Conservation (phyloP, 345 rosid genomes). For the Cochlearia excelsa region DNA sequence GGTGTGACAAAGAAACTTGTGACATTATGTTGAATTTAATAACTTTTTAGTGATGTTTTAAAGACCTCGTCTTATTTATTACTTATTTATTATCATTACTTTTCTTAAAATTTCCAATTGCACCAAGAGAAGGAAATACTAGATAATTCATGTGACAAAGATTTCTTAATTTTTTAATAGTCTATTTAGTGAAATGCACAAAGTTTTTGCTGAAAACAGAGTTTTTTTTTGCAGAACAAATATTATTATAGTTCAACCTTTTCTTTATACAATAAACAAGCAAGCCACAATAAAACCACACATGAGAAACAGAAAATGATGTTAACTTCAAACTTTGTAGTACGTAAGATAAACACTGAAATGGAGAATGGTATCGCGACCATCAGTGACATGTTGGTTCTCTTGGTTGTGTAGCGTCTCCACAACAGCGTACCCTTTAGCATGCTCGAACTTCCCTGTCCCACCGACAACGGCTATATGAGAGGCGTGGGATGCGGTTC, state of each 20-base stretch:
- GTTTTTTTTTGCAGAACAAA: background rate
- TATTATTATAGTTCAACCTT: slow-evolving; percentile 1
- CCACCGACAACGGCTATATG: slow-evolving; percentile 77
- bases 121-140: no score
- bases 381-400: slow-evolving; percentile 73
- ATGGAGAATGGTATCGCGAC: slow-evolving; percentile 70
- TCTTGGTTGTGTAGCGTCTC: slow-evolving; percentile 55
- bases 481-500: slow-evolving; percentile 60
- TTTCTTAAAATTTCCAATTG: no score
- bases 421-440: slow-evolving; percentile 65
- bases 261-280: slow-evolving; percentile 7
- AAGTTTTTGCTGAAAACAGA: no score
- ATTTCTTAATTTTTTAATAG: no score
- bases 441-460: slow-evolving; percentile 68
- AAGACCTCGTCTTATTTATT: no score
- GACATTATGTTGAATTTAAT: no score
- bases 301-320: background rate
- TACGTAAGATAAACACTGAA: slow-evolving; percentile 56
- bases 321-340: slow-evolving; percentile 20
- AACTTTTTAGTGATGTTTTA: no score
- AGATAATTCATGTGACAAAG: no score
- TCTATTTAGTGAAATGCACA: no score
- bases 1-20: no score
- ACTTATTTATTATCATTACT: no score
- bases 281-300: background rate